Percentiles rank a stretch among this genome's conserved stretches.
These are phyloP conservation scores for Debaryomyces psychrophilus DNA, from an alignment of 1,139 yeast species.

Conservation along the genomic window DNA sequence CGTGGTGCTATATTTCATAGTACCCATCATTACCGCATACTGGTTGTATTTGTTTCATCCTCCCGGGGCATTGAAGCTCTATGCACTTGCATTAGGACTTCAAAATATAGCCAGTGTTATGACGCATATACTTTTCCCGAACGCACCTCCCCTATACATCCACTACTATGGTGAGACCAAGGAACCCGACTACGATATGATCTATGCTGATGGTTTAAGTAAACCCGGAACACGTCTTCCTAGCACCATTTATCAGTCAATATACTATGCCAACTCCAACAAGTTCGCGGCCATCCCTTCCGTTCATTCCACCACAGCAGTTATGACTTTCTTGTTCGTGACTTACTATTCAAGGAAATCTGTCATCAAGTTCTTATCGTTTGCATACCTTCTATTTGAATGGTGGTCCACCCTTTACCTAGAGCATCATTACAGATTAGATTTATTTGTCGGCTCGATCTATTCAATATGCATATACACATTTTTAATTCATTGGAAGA, in stretches of 20 bases:
- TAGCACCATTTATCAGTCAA: slow-evolving; percentile 13
- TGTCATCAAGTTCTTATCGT: slow-evolving; percentile 14
- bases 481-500: slow-evolving; percentile 14
- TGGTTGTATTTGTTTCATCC: slow-evolving; percentile 22
- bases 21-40: slow-evolving; percentile 16
- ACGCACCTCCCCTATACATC: slow-evolving; percentile 21
- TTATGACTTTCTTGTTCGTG: slow-evolving; percentile 19
- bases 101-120: slow-evolving; percentile 18
- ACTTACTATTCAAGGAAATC: slow-evolving; percentile 18
- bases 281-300: slow-evolving; percentile 22
- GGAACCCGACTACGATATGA: slow-evolving; percentile 20
- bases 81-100: slow-evolving; percentile 16
- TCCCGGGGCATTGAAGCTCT: slow-evolving; percentile 20
- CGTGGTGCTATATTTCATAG: slow-evolving; percentile 19
- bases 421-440: slow-evolving; percentile 23
- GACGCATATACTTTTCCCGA: slow-evolving; percentile 20
- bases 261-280: slow-evolving; percentile 21
- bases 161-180: slow-evolving; percentile 20
- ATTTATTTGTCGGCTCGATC: slow-evolving; percentile 19
- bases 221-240: slow-evolving; percentile 16
- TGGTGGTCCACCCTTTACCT: slow-evolving; percentile 24
- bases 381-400: slow-evolving; percentile 18
- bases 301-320: slow-evolving; percentile 20
- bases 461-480: slow-evolving; percentile 19
- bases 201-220: slow-evolving; percentile 22